A percentile compares a stretch with the other conserved stretches of the same genome.
Conservation (phyloP, 768 basidiomycete genomes). For the Pleurotus cornucopiae region DNA sequence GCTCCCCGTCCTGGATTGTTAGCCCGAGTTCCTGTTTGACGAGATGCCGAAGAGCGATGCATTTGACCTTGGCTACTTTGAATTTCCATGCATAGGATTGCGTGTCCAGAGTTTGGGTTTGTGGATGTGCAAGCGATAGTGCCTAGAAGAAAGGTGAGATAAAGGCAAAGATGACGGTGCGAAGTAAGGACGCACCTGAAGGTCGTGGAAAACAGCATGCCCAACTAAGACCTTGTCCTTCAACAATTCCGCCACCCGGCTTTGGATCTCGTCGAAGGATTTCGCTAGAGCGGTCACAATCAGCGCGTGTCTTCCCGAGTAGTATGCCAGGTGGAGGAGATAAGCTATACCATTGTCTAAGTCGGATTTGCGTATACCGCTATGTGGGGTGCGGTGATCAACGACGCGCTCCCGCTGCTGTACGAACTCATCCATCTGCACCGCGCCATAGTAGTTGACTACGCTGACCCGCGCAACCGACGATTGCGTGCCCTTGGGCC, state of each 20-base stretch:
- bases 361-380: slow-evolving; percentile 75
- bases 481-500: slow-evolving; percentile 72
- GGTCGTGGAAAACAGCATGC: slow-evolving; percentile 88
- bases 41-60: slow-evolving; percentile 75
- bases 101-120: slow-evolving; percentile 62
- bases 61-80: slow-evolving; percentile 57
- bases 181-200: slow-evolving; percentile 53
- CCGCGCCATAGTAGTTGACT: slow-evolving; percentile 83
- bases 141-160: slow-evolving; percentile 32
- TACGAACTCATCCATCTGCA: slow-evolving; percentile 83
- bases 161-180: neutral
- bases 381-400: slow-evolving; percentile 89
- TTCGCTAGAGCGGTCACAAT: slow-evolving; percentile 44
- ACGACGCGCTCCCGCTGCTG: slow-evolving; percentile 82
- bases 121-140: slow-evolving; percentile 69
- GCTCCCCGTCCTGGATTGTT: slow-evolving; percentile 86
- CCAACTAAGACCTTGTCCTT: slow-evolving; percentile 81
- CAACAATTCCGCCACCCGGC: slow-evolving; percentile 68
- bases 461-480: slow-evolving; percentile 85
- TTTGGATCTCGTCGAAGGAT: slow-evolving; percentile 76
- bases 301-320: neutral
- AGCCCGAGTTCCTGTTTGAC: slow-evolving; percentile 75
- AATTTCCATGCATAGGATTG: slow-evolving; percentile 58
- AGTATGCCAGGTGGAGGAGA: too few species aligned
- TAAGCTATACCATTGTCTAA: slow-evolving; percentile 54